phyloP scores from a whole-genome alignment of 2,329 filamentous ascomycete species.

The Apiospora pterosperma region DNA sequence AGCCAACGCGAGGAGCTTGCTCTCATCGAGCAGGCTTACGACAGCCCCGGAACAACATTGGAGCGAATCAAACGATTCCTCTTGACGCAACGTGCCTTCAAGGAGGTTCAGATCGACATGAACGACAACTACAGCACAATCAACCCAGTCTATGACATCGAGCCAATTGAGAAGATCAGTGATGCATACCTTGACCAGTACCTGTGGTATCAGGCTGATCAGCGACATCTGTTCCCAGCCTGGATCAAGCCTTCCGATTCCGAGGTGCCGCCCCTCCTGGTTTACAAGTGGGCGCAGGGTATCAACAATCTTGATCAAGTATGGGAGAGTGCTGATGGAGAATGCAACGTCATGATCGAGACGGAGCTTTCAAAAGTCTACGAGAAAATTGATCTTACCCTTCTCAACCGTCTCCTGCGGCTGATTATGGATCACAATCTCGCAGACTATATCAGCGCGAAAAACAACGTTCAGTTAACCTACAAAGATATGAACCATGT shows the following conservation, averaged over 20 bases:
- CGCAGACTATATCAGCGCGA: conserved; percentile 97
- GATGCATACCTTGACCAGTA: conserved; percentile 99
- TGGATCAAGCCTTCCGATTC: conserved; percentile 99
- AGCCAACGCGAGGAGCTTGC: conserved; percentile 96
- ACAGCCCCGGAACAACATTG: conserved; percentile 92
- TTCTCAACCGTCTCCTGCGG: conserved; percentile 87
- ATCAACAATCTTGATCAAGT: conserved; percentile 97
- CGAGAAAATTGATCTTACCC: conserved; percentile 95
- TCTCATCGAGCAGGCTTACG: conserved; percentile 96
- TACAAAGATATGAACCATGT: conserved; percentile 99
- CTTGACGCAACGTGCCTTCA: conserved; percentile 95
- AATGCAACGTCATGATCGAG: conserved; percentile 98
- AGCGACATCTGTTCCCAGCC: conserved; percentile 91
- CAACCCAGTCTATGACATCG: conserved; percentile 98
- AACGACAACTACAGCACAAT: conserved; percentile 99
- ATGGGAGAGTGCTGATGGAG: conserved; percentile 89
- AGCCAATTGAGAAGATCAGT: conserved; percentile 98
- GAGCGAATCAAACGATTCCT: conserved; percentile 97
- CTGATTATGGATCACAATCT: conserved; percentile 99
- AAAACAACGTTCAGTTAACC: conserved; percentile 98
- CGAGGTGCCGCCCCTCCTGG: conserved; percentile 88
- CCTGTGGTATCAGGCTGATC: conserved; percentile 98
- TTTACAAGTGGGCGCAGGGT: conserved; percentile 98
- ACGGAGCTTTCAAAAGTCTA: conserved; percentile 99
- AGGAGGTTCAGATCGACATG: conserved; percentile 99